A percentile compares a stretch with the other conserved stretches of the same genome.
These are phyloP conservation scores for Moringa oleifera DNA, from an alignment of 345 rosid species.

Conservation along the genomic window DNA sequence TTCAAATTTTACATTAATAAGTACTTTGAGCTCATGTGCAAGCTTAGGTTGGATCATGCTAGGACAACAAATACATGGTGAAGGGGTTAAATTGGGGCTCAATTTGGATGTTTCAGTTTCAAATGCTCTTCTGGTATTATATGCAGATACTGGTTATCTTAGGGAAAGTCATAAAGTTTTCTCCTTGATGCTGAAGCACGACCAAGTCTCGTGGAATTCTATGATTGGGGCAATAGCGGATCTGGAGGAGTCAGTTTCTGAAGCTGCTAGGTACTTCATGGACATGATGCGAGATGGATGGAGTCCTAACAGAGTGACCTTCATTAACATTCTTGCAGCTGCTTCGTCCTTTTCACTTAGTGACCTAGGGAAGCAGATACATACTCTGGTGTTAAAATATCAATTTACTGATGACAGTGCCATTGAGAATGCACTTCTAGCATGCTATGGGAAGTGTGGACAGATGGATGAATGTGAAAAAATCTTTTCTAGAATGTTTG, in stretches of 20 bases:
- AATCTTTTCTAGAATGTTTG: slow-evolving; percentile 72
- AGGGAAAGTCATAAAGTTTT: slow-evolving; percentile 50
- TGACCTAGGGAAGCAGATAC: slow-evolving; percentile 59
- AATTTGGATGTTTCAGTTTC: slow-evolving; percentile 80
- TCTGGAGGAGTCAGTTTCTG: slow-evolving; percentile 42
- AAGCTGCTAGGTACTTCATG: slow-evolving; percentile 46
- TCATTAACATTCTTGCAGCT: slow-evolving; percentile 61
- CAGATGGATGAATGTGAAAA: slow-evolving; percentile 69
- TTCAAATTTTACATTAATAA: slow-evolving; percentile 62
- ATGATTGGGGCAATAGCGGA: slow-evolving; percentile 68
- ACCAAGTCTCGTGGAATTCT: slow-evolving; percentile 93
- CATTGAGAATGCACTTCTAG: slow-evolving; percentile 76
- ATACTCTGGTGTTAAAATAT: slow-evolving; percentile 54
- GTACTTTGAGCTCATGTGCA: slow-evolving; percentile 81
- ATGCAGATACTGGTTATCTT: slow-evolving; percentile 55
- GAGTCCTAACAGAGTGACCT: slow-evolving; percentile 60
- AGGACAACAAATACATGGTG: slow-evolving; percentile 69
- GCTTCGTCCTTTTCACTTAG: slow-evolving; percentile 47
- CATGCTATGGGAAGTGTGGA: slow-evolving; percentile 84
- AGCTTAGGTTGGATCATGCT: slow-evolving; percentile 55
- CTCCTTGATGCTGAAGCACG: slow-evolving; percentile 57
- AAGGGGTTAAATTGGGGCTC: slow-evolving; percentile 66
- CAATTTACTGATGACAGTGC: slow-evolving; percentile 38
- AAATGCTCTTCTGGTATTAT: slow-evolving; percentile 70
- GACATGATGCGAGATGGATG: slow-evolving; percentile 64